Evolutionary conservation across 208 protist species (phyloP), one percentile per base, ranked within the genome.

Genomic region (Crithidia expoeki): DNA sequence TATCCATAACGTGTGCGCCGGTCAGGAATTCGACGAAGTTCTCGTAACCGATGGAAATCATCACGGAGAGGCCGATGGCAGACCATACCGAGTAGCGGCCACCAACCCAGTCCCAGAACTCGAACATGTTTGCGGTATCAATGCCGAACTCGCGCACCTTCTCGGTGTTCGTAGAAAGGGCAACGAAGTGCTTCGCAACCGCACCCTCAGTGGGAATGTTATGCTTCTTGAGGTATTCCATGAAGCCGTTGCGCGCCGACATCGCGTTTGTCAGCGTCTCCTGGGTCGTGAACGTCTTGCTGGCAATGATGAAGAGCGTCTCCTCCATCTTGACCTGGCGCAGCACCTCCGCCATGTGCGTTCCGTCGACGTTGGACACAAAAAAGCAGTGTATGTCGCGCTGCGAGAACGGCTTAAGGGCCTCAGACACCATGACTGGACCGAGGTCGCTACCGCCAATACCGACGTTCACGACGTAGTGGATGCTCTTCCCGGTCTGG

Each of bases 71-170:
- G 33, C 98, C 98, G 70, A 99, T 98, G 33, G 98, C 97, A 44
- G 85, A 96, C 98, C 98, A 99, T 14, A 99, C 82, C 11, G 96
- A 98, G 83, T 99, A 99, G 33, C 98, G 89, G 38, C 98, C 98
- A 58, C 98, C 98, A 71, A 99, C 98, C 98, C 98, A 99, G 77
- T 99, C 97, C 96, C 97, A 98, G 81, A 99, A 99, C 53, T 86
- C 94, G 81, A 99, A 99, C 97, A 99, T 99, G 76, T 99, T 99
- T 10, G 60, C 78, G 17, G 88, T 94, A 66, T 98, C 92, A 53
- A 99, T 98, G 50, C 98, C 98, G 73, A 99, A 99, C 63, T 93
- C 93, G 49, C 80, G 89, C 0, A 96, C 91, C 47, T 94, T 85
- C 52, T 83, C 53, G 10, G 85, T 83, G 80, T 99, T 99, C 2